A percentile compares a stretch with the other conserved stretches of the same genome.
Evolutionary conservation across 2,329 filamentous ascomycete species (phyloP).

Genomic region (Didymella lethalis): DNA sequence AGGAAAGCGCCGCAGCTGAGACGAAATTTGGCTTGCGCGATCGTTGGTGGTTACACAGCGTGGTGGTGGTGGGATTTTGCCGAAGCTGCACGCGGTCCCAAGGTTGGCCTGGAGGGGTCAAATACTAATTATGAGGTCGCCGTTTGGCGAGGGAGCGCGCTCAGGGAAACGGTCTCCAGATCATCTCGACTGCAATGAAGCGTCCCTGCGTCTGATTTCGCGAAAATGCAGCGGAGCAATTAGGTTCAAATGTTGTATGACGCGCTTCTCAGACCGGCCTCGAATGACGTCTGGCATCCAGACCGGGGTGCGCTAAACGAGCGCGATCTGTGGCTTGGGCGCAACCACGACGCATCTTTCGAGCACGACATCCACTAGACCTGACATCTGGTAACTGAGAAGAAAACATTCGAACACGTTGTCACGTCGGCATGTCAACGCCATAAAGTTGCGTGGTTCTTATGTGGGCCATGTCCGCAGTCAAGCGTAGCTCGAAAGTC

Average conservation of each 20-base stretch:
- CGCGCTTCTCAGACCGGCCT: neutral
- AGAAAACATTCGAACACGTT: no score
- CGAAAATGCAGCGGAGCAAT: no score
- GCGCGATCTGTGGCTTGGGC: neutral
- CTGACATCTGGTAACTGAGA: neutral
- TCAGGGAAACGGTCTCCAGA: neutral
- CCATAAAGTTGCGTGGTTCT: neutral
- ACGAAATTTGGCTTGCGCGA: slow-evolving; percentile 1
- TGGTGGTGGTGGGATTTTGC: neutral
- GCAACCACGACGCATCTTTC: neutral
- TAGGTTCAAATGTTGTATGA: neutral
- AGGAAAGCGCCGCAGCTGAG: neutral
- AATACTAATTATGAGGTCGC: neutral
- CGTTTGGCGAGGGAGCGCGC: slow-evolving; percentile 8
- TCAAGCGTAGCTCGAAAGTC: neutral
- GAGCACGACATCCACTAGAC: neutral
- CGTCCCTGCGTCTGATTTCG: neutral
- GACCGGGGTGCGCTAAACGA: neutral
- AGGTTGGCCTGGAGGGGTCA: slow-evolving; percentile 8
- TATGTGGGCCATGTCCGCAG: neutral
- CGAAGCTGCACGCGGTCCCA: slow-evolving; percentile 1
- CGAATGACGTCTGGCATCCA: slow-evolving; percentile 11
- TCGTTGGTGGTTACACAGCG: slow-evolving; percentile 1
- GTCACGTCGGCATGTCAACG: neutral
- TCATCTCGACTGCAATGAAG: slow-evolving; percentile 1